These are phyloP conservation scores for Aspergillus sp. DNA, from an alignment of 2,329 filamentous ascomycete genomes.

Conservation along the genomic window DNA sequence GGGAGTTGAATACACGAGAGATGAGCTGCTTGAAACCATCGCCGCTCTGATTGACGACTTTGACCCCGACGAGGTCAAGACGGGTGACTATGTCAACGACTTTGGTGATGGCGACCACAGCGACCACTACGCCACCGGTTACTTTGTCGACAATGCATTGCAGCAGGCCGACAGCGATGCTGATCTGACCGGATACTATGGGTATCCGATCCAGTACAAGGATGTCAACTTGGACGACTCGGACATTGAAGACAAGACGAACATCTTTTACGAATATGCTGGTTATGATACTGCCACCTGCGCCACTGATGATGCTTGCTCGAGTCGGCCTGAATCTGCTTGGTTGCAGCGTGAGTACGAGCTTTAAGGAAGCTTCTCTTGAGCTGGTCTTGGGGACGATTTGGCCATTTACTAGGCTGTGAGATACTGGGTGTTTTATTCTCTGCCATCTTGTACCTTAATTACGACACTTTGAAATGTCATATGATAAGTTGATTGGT, in stretches of 20 bases:
- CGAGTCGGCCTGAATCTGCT: conserved; percentile 3
- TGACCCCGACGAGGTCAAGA: conserved; percentile 17
- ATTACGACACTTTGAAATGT: not conserved
- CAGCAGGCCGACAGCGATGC: not conserved
- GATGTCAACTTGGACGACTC: conserved; percentile 4
- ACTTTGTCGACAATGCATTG: conserved; percentile 11
- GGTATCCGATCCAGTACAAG: not conserved
- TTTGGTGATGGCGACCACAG: conserved; percentile 19
- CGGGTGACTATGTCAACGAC: conserved; percentile 16
- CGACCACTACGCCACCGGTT: conserved; percentile 19
- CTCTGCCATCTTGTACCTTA: too few relatives aligned
- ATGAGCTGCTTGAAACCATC: conserved; percentile 11
- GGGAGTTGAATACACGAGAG: conserved; percentile 12
- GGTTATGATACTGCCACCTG: conserved; percentile 10
- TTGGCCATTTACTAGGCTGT: not conserved
- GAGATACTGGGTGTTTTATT: not conserved
- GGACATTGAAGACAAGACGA: conserved; percentile 10
- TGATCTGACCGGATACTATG: conserved; percentile 7
- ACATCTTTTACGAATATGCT: conserved; percentile 14
- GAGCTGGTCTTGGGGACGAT: not conserved
- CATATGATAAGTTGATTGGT: not conserved
- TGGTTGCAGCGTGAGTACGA: conserved; percentile 11
- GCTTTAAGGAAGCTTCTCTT: not conserved
- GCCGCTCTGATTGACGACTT: conserved; percentile 12
- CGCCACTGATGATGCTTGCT: not conserved